Base-by-base conservation (phyloP, 1,139 yeast species). In the Candida mesenterica region DNA sequence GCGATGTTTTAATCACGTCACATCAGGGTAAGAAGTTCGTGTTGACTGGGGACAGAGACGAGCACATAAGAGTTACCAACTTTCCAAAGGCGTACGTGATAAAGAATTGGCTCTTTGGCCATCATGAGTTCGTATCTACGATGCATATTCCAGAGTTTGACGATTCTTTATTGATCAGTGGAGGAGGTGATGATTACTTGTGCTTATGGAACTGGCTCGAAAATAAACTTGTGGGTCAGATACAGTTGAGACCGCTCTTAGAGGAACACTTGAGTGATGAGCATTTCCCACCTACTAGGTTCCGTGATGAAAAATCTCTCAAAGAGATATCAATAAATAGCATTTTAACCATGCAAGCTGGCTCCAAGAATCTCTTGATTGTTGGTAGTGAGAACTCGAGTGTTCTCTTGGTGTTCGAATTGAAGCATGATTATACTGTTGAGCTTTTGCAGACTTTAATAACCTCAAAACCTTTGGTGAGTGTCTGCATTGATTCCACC, bases 11-110 rank as follows among this genome's bases (percentile, higher is more conserved):
- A 24, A 66, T 77, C 13, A 61, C 77, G 14, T 66, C 67, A 3
- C 59, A 64, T 27, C 55, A 67, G 31, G 73, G 68, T 15, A 68
- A 74, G 39, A 72, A 76, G 45, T 85, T 64, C 44, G 59, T 90
- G 15, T 69, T 92, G 40, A 82, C 95, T 2, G 82, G 92, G 27
- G 99, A 94, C 59, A 76, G 98, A 61, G 99, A 94, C 59, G 99
- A 94, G 59, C 99, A 94, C 57, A 85, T 94, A 44, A 75, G 95
- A 51, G 74, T 94, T n/a, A 78, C 96, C 3, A 75, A 79, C 45
- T 89, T 74, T 49, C 97, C 97, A 1, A 73, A 83, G 44, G 69
- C 92, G 3, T 86, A 68, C 50, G 79, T 89, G 15, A 80, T 92
- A 31, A 85, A 87, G 45, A 76, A 80, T 48, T 89, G 88, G 80